Evolutionary conservation across 306 rosid genomes (phyloP).

Genomic region (Prunus campanulata): DNA sequence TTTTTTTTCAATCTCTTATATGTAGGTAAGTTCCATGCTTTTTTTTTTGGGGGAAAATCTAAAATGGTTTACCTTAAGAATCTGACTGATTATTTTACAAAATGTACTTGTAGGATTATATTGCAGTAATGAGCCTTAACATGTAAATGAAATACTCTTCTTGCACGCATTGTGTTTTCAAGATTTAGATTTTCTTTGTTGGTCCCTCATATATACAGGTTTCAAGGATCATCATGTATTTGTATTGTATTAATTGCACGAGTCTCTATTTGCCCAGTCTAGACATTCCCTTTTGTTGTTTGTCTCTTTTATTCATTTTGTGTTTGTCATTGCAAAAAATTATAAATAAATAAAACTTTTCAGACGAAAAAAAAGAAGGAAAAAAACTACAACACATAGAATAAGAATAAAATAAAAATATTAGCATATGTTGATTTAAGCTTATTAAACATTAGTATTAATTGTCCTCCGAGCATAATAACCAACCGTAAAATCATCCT

Average conservation of each 20-base stretch:
- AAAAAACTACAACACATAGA: too few relatives aligned
- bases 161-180: too few relatives aligned
- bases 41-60: not conserved
- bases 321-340: not conserved
- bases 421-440: too few relatives aligned
- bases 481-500: too few relatives aligned
- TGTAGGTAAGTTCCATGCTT: not conserved
- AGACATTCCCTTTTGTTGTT: not conserved
- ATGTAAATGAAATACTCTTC: conserved; percentile 17
- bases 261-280: not conserved
- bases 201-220: not conserved
- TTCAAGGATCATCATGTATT: not conserved
- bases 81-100: not conserved
- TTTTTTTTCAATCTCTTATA: too few relatives aligned
- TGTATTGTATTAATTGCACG: not conserved
- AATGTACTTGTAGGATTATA: too few relatives aligned
- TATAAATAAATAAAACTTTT: too few relatives aligned
- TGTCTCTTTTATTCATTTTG: not conserved
- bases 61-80: not conserved
- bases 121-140: conserved; percentile 55
- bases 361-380: too few relatives aligned
- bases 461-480: too few relatives aligned
- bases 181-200: not conserved
- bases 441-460: too few relatives aligned
- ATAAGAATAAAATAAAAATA: too few relatives aligned